Percentiles rank a stretch among this genome's conserved stretches.
Evolutionary conservation across 129 eudicot species (phyloP).

Genomic region (Escallonia rubra): DNA sequence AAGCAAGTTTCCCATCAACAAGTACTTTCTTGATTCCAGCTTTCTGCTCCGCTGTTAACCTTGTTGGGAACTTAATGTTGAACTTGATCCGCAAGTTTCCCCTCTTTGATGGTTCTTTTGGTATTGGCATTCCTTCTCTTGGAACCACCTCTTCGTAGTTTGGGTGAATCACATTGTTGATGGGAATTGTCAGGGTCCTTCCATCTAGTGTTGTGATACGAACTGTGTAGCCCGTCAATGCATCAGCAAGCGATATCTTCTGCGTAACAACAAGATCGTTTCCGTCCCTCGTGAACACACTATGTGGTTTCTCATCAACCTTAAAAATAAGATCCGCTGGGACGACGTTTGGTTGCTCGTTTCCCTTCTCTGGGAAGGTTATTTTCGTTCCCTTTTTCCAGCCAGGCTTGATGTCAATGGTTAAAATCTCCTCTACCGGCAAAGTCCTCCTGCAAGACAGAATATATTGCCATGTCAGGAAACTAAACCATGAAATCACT

Average conservation of each 20-base stretch:
- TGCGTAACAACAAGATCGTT: constrained; percentile 55
- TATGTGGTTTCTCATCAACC: constrained; percentile 69
- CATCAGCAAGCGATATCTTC: constrained; percentile 57
- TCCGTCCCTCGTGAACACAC: constrained; percentile 56
- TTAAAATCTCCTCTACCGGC: constrained; percentile 69
- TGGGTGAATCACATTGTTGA: constrained; percentile 53
- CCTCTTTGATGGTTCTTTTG: constrained; percentile 56
- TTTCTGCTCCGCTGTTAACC: constrained; percentile 58
- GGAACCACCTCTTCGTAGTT: constrained; percentile 64
- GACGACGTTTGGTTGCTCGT: constrained; percentile 52
- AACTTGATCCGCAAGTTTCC: constrained; percentile 65
- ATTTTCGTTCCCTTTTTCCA: constrained; percentile 80
- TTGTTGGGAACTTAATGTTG: constrained; percentile 56
- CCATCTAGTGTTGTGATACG: constrained; percentile 60
- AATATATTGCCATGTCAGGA: neutral
- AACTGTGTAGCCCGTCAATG: constrained; percentile 62
- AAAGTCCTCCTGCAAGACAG: constrained; percentile 42
- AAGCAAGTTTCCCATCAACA: too few relatives aligned
- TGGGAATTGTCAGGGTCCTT: constrained; percentile 47
- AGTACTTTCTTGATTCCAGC: constrained; percentile 51
- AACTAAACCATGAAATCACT: neutral
- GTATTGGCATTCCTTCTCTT: constrained; percentile 74
- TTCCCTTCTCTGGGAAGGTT: constrained; percentile 72
- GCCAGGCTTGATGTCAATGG: constrained; percentile 66
- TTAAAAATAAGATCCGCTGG: constrained; percentile 64